phyloP scores from a whole-genome alignment of 805 yeast genomes.

The Ogataea populi-albae region DNA sequence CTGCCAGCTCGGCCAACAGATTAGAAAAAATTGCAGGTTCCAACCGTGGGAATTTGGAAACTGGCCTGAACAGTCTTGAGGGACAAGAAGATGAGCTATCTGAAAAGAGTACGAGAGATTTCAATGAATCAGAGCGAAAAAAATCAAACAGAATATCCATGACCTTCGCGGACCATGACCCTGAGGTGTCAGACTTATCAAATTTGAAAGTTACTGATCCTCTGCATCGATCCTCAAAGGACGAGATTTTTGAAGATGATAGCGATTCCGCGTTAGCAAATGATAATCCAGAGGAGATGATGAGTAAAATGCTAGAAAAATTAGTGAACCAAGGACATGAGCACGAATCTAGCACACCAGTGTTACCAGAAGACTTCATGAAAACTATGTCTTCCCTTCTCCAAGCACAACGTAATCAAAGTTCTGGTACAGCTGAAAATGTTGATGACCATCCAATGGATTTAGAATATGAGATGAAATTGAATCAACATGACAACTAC shows the following conservation, averaged over 20 bases:
- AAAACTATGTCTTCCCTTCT: slow-evolving; percentile 28
- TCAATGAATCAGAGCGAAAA: slow-evolving; percentile 1
- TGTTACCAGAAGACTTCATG: slow-evolving; percentile 30
- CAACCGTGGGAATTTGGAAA: slow-evolving; percentile 34
- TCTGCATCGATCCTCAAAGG: slow-evolving; percentile 8
- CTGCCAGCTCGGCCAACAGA: slow-evolving; percentile 49
- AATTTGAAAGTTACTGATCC: slow-evolving; percentile 9
- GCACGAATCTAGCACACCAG: slow-evolving; percentile 5
- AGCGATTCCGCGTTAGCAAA: no score
- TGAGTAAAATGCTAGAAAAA: slow-evolving; percentile 19
- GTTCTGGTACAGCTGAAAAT: slow-evolving; percentile 1
- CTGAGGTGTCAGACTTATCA: slow-evolving; percentile 22
- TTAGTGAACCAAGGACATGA: slow-evolving; percentile 17
- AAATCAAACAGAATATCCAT: slow-evolving; percentile 16
- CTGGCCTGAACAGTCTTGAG: no score
- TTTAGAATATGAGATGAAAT: slow-evolving; percentile 14
- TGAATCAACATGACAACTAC: slow-evolving; percentile 12
- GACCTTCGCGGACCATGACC: slow-evolving; percentile 22
- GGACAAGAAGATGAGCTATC: no score
- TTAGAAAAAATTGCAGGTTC: slow-evolving; percentile 48
- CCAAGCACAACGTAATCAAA: slow-evolving; percentile 10
- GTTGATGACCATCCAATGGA: slow-evolving; percentile 10
- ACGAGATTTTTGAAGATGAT: slow-evolving; percentile 3
- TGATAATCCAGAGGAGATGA: slow-evolving; percentile 14
- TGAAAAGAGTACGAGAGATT: slow-evolving; percentile 2